A percentile compares a stretch with the other conserved stretches of the same genome.
phyloP scores from a whole-genome alignment of 192 early-diverging fungal genomes.

The Entomortierella parvispora region DNA sequence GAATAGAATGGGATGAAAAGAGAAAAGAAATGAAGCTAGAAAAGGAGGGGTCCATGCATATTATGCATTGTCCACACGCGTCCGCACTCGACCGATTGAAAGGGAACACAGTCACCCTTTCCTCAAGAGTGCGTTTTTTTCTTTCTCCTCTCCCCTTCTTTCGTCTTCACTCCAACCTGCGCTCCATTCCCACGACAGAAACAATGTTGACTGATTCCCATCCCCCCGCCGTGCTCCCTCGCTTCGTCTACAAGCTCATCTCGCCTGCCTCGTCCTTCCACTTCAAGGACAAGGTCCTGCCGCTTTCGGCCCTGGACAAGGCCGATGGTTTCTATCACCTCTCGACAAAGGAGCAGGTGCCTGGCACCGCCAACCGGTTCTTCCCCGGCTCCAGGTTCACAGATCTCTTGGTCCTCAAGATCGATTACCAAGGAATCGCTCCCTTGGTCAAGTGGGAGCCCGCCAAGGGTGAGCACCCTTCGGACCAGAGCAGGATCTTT shows the following conservation, averaged over 20 bases:
- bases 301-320: conserved; percentile 38
- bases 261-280: conserved; percentile 26
- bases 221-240: conserved; percentile 17
- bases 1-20: not conserved
- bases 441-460: conserved; percentile 45
- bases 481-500: conserved; percentile 40
- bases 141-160: not conserved
- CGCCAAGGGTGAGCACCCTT: conserved; percentile 35
- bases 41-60: no score
- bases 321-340: conserved; percentile 52
- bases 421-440: conserved; percentile 17
- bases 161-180: not conserved
- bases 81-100: not conserved
- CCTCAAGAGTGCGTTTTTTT: not conserved
- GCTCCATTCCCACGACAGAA: not conserved
- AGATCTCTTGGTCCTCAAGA: conserved; percentile 43
- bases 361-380: conserved; percentile 46
- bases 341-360: conserved; percentile 32
- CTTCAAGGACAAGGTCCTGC: conserved; percentile 21
- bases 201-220: conserved; percentile 30
- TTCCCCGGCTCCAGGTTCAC: conserved; percentile 29
- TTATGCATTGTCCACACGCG: not conserved
- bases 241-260: conserved; percentile 47
- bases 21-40: not conserved
- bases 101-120: no score